Base-by-base conservation (phyloP, 2,329 filamentous ascomycete species). In the Hymenotorrendiella dingleyae region DNA sequence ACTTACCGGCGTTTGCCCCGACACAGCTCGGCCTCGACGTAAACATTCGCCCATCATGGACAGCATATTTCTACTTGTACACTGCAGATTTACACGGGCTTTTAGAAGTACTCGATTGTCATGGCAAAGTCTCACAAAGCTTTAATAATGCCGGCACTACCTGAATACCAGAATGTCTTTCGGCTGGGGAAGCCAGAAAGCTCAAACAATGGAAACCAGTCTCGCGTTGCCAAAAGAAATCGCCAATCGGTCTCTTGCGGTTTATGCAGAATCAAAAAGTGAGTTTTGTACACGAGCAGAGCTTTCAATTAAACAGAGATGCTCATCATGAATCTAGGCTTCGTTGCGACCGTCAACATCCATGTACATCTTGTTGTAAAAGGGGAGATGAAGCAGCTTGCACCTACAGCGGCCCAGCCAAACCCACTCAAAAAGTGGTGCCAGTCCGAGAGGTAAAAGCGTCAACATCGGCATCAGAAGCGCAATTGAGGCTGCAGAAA, bases 241-340 rank as follows among this genome's bases (percentile, higher is more conserved):
- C 46, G 46, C n/a, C 43, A 40, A 12, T 20, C 46, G 8, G 23
- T 46, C n/a, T 49, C 46, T 36, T 49, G 46, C 28, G 6, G 27
- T 11, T 24, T 22, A 14, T 46, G 46, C 21, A 36, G 42, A 30
- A 35, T 26, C 12, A 35, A 40, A 37, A 49, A 49, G 43, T 45
- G 3, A 24, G 43, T 38, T 16, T 19, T 3, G 6, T 19, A 11
- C 11, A 23, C 10, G n/a, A 19, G 28, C 4, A 9, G 17, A 6
- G 7, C 3, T 11, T 10, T 22, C 20, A 24, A 14, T n/a, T 29
- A 6, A 33, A 11, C n/a, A 26, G 14, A 33, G n/a, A n/a, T n/a
- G 8, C 30, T 37, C 28, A 36, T 24, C 19, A 4, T 30, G 10
- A 2, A 8, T 4, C 14, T 9, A 48, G 46, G 33, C 17, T 46